A percentile compares a stretch with the other conserved stretches of the same genome.
Conservation (phyloP, 768 basidiomycete species). For the Piloderma croceum region DNA sequence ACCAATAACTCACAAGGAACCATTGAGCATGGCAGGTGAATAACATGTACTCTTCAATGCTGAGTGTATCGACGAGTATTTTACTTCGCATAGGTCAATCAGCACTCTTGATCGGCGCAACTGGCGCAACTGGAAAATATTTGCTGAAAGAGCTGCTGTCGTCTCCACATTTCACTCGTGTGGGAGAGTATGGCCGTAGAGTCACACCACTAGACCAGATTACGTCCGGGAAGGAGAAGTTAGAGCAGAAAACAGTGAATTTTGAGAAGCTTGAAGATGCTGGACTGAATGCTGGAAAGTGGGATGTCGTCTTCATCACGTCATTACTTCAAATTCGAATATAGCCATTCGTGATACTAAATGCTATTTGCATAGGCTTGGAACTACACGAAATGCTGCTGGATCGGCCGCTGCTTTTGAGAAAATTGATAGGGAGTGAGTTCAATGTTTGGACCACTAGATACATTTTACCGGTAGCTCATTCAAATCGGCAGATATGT, state of each 20-base stretch:
- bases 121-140: constrained; percentile 61
- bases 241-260: constrained; percentile 62
- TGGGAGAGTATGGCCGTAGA: constrained; percentile 67
- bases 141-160: constrained; percentile 59
- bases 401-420: constrained; percentile 64
- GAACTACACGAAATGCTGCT: constrained; percentile 56
- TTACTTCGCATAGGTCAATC: too few relatives aligned
- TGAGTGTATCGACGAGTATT: too few relatives aligned
- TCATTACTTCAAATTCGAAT: constrained; percentile 26
- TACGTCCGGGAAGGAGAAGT: constrained; percentile 44
- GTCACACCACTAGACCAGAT: constrained; percentile 43
- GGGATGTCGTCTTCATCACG: constrained; percentile 75
- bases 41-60: too few relatives aligned
- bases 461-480: not conserved
- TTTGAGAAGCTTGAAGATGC: constrained; percentile 59
- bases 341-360: not conserved
- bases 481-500: constrained; percentile 53
- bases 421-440: constrained; percentile 73
- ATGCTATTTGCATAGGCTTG: constrained; percentile 38
- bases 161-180: constrained; percentile 43
- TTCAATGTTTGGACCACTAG: constrained; percentile 5
- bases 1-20: too few relatives aligned
- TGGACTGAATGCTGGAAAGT: constrained; percentile 48
- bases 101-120: constrained; percentile 73
- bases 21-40: too few relatives aligned